A percentile compares a stretch with the other conserved stretches of the same genome.
phyloP scores from a whole-genome alignment of 495 filamentous ascomycete species.

The Trichoderma gamsii region DNA sequence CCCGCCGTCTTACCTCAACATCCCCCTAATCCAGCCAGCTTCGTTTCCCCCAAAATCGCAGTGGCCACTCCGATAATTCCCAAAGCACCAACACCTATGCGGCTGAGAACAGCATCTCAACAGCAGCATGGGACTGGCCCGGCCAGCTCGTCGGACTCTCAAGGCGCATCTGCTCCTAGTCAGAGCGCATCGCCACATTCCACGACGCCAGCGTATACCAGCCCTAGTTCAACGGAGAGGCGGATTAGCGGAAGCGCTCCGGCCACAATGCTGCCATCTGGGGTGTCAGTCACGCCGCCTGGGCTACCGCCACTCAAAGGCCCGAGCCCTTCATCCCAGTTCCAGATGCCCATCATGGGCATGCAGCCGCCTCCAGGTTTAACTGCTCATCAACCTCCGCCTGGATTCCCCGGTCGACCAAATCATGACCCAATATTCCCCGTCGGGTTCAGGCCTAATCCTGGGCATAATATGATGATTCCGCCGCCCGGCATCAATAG shows the following conservation, averaged over 20 bases:
- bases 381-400: conserved; percentile 29
- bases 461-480: conserved; percentile 41
- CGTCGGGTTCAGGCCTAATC: conserved; percentile 28
- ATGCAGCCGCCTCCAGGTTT: conserved; percentile 57
- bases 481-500: conserved; percentile 54
- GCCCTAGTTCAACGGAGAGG: conserved; percentile 46
- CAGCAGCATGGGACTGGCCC: conserved; percentile 74
- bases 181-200: conserved; percentile 62
- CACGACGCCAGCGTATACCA: conserved; percentile 50
- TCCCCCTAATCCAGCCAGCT: conserved; percentile 27
- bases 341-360: conserved; percentile 21
- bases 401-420: conserved; percentile 37
- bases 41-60: conserved; percentile 71
- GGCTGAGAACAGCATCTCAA: conserved; percentile 70
- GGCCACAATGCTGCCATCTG: conserved; percentile 1
- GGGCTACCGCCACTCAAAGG: conserved; percentile 15
- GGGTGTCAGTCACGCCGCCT: conserved; percentile 21
- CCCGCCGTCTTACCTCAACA: conserved; percentile 46
- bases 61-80: conserved; percentile 75
- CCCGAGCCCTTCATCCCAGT: conserved; percentile 21
- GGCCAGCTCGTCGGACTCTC: conserved; percentile 49
- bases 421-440: conserved; percentile 53
- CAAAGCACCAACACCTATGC: conserved; percentile 73
- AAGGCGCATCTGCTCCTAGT: conserved; percentile 46
- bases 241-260: conserved; percentile 27